Evolutionary conservation across 2,329 filamentous ascomycete species (phyloP).

Genomic region (Botrytis byssoidea): DNA sequence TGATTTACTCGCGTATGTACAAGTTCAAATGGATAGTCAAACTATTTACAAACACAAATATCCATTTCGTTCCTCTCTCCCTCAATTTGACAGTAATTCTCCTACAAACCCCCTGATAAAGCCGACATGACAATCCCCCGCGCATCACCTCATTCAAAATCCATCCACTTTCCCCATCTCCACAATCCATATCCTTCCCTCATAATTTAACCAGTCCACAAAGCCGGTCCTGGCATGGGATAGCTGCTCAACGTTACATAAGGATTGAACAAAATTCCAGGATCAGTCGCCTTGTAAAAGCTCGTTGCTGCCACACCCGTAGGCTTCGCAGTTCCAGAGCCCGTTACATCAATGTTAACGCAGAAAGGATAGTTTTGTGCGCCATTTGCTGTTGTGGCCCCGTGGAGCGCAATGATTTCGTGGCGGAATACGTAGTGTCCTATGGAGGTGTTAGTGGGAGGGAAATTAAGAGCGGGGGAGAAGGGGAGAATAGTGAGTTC

Average conservation of each 20-base stretch:
- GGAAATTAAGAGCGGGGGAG: accelerated
- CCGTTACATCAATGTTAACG: conserved; percentile 48
- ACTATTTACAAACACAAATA: background rate
- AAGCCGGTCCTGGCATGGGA: conserved; percentile 7
- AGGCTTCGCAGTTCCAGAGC: conserved; percentile 42
- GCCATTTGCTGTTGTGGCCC: conserved; percentile 41
- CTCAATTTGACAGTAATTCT: too few relatives aligned
- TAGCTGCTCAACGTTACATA: conserved; percentile 40
- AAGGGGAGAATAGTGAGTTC: background rate
- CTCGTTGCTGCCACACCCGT: conserved; percentile 40
- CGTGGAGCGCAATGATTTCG: conserved; percentile 43
- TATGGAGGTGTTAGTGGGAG: conserved; percentile 41
- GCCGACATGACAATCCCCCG: accelerated
- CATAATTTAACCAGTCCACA: background rate
- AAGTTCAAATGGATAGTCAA: background rate
- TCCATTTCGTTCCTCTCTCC: too few relatives aligned
- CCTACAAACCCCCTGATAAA: too few relatives aligned
- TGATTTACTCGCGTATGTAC: background rate
- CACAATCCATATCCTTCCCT: background rate
- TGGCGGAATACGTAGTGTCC: conserved; percentile 55
- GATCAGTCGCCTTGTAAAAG: conserved; percentile 44
- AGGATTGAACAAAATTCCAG: conserved; percentile 44
- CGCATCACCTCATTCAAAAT: too few relatives aligned
- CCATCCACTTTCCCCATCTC: too few relatives aligned
- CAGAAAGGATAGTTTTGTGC: conserved; percentile 51